Evolutionary conservation across 2,329 filamentous ascomycete species (phyloP).

Genomic region (Lachnellula willkommii): DNA sequence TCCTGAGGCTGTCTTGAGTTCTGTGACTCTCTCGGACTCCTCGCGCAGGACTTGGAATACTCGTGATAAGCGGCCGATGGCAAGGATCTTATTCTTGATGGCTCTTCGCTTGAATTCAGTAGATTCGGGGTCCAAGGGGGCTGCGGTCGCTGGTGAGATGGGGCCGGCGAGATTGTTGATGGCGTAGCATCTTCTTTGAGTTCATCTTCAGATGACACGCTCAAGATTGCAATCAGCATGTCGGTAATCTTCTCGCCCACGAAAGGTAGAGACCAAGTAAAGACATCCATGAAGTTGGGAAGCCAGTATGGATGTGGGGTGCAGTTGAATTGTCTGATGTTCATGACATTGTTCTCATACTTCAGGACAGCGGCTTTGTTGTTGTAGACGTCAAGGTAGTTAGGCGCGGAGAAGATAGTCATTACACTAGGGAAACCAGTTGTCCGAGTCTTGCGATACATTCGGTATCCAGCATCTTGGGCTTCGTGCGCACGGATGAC

Average conservation of each 20-base stretch:
- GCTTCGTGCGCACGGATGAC: slow-evolving; percentile 97
- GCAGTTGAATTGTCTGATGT: slow-evolving; percentile 99
- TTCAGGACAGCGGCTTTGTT: slow-evolving; percentile 99
- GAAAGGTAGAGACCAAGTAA: slow-evolving; percentile 99
- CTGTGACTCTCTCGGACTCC: slow-evolving; percentile 93
- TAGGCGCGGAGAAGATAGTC: slow-evolving; percentile 99
- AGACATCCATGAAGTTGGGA: slow-evolving; percentile 99
- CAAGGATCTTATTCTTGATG: slow-evolving; percentile 99
- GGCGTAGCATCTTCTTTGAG: slow-evolving; percentile 82
- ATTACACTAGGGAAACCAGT: slow-evolving; percentile 99
- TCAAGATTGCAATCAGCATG: slow-evolving; percentile 97
- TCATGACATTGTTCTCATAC: slow-evolving; percentile 99
- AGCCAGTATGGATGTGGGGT: slow-evolving; percentile 99
- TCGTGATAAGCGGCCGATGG: slow-evolving; percentile 90
- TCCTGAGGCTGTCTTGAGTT: slow-evolving; percentile 93
- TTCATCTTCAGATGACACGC: slow-evolving; percentile 98
- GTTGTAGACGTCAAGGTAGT: slow-evolving; percentile 99
- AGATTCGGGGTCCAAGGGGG: slow-evolving; percentile 66
- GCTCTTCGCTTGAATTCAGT: slow-evolving; percentile 91
- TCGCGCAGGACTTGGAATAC: slow-evolving; percentile 98
- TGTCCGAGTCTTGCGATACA: slow-evolving; percentile 98
- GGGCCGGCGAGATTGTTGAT: slow-evolving; percentile 56
- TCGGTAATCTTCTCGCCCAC: slow-evolving; percentile 99
- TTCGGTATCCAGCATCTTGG: slow-evolving; percentile 95
- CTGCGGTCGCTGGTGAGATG: slow-evolving; percentile 62